These are phyloP conservation scores for Orbilia quercus DNA, from an alignment of 2,329 filamentous ascomycete species.

Conservation along the genomic window DNA sequence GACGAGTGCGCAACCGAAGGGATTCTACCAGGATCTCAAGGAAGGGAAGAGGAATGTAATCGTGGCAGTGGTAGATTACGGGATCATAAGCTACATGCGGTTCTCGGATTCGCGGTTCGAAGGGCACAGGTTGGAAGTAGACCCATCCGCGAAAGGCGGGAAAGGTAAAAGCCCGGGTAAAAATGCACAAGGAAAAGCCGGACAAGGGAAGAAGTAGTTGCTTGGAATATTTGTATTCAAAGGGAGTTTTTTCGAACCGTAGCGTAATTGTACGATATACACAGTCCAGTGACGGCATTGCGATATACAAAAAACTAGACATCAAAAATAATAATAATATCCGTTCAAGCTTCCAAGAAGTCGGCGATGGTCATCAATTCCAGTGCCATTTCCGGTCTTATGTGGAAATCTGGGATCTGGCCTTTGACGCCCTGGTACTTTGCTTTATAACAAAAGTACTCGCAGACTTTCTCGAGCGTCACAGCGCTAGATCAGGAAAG, in stretches of 20 bases:
- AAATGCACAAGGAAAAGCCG: slow-evolving; percentile 61
- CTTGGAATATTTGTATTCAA: too few relatives aligned
- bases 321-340: not conserved
- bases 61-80: slow-evolving; percentile 87
- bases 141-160: slow-evolving; percentile 63
- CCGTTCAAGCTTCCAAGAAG: slow-evolving; percentile 66
- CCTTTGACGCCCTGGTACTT: slow-evolving; percentile 70
- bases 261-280: not conserved
- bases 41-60: slow-evolving; percentile 86
- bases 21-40: slow-evolving; percentile 81
- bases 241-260: not conserved
- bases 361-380: slow-evolving; percentile 76
- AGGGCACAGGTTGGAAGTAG: slow-evolving; percentile 76
- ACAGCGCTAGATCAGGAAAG: slow-evolving; percentile 66
- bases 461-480: slow-evolving; percentile 75
- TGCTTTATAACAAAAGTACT: slow-evolving; percentile 76
- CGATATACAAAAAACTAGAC: too few relatives aligned
- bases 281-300: too few relatives aligned
- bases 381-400: slow-evolving; percentile 73
- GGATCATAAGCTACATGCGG: slow-evolving; percentile 86
- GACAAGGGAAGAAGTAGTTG: slow-evolving; percentile 59
- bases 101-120: slow-evolving; percentile 83
- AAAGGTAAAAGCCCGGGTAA: slow-evolving; percentile 63
- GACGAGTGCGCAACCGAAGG: slow-evolving; percentile 66
- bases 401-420: slow-evolving; percentile 75